Evolutionary conservation across 202 grass and related monocot genomes (phyloP).

Genomic region (Elaeis oleifera): DNA sequence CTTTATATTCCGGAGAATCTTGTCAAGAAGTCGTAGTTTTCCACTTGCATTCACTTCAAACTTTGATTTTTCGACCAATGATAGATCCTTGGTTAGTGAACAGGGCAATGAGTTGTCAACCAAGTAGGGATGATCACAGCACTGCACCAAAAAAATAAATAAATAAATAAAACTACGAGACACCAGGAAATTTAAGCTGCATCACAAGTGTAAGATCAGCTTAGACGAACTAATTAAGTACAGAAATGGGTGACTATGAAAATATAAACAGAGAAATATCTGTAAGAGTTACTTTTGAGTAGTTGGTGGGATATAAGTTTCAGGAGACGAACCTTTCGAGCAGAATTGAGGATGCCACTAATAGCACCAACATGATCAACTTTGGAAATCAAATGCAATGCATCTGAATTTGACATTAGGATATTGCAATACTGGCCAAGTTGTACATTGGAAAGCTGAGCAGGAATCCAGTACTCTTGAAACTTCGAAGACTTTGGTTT

Average conservation of each 20-base stretch:
- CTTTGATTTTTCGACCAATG: constrained; percentile 57
- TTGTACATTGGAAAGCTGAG: constrained; percentile 65
- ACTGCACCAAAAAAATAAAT: constrained; percentile 42
- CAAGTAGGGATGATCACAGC: constrained; percentile 92
- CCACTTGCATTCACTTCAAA: constrained; percentile 79
- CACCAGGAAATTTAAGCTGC: neutral
- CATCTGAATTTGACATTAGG: constrained; percentile 57
- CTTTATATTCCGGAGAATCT: constrained; percentile 57
- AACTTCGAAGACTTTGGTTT: constrained; percentile 35
- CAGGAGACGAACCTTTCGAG: constrained; percentile 58
- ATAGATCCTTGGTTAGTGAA: constrained; percentile 47
- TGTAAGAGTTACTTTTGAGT: constrained; percentile 2
- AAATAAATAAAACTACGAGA: constrained; percentile 31
- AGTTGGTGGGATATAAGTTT: too few species aligned
- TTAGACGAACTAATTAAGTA: too few species aligned
- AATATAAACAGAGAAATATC: constrained; percentile 1
- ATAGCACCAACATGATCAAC: constrained; percentile 71
- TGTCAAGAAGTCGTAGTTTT: constrained; percentile 80
- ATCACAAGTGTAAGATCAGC: too few species aligned
- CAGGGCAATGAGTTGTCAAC: constrained; percentile 59
- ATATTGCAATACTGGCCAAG: constrained; percentile 70
- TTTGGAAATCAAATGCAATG: constrained; percentile 66
- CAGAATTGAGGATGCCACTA: constrained; percentile 57
- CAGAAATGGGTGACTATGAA: too few species aligned
- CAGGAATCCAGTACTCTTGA: constrained; percentile 82